Evolutionary conservation across 352 stramenopile species (phyloP).

Genomic region (Globisporangium radiosum): DNA sequence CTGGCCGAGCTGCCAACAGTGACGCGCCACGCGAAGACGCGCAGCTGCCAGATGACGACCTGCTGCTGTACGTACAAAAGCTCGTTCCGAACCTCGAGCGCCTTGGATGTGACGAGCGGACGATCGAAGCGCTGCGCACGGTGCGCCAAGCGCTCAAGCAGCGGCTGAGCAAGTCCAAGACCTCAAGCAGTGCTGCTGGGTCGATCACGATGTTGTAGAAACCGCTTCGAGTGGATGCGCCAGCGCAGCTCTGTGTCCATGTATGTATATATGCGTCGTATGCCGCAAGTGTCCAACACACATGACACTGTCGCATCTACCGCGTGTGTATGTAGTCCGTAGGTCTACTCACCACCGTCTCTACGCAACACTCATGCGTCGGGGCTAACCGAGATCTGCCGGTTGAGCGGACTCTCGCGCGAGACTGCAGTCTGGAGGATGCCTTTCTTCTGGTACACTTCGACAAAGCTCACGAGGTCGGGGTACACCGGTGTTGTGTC

Average conservation of each 20-base stretch:
- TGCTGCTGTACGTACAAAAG: conserved; percentile 15
- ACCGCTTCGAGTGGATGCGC: neutral
- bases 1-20: too few species aligned
- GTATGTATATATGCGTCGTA: neutral
- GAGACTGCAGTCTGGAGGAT: conserved; percentile 45
- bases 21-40: neutral
- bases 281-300: too few species aligned
- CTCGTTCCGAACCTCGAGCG: conserved; percentile 17
- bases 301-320: neutral
- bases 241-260: neutral
- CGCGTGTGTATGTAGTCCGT: neutral
- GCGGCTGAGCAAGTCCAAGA: conserved; percentile 2
- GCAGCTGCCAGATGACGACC: conserved; percentile 6
- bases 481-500: conserved; percentile 45
- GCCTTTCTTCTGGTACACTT: conserved; percentile 66
- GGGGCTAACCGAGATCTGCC: conserved; percentile 39
- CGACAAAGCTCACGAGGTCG: conserved; percentile 72
- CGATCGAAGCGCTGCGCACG: conserved; percentile 13
- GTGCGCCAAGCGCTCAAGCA: conserved; percentile 15
- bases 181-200: neutral
- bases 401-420: conserved; percentile 39
- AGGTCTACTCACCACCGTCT: too few species aligned
- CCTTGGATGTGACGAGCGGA: conserved; percentile 14
- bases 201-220: neutral
- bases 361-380: conserved; percentile 1